phyloP scores from a whole-genome alignment of 495 filamentous ascomycete genomes.

The Aspergillus haitiensis region DNA sequence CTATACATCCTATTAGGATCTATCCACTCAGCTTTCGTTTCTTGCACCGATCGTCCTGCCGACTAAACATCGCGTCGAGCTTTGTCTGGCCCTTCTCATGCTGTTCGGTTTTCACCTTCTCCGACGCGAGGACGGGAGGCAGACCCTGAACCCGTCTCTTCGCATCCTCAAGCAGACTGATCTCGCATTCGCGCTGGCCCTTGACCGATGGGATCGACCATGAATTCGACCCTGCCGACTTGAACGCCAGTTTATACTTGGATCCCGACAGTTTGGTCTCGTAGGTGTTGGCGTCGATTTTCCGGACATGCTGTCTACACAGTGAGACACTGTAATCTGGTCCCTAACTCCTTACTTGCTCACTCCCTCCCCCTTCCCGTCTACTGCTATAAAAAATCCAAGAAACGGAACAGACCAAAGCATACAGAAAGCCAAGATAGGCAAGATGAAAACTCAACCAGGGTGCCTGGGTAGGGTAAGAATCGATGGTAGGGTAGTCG shows the following conservation, averaged over 20 bases:
- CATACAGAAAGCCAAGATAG: no score
- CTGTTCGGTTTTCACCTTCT: constrained; percentile 32
- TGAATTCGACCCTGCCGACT: constrained; percentile 27
- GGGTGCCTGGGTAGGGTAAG: no score
- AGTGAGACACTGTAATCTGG: constrained; percentile 1
- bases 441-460: no score
- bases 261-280: constrained; percentile 38
- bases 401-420: no score
- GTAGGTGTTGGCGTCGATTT: constrained; percentile 40
- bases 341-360: background rate
- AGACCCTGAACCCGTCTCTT: constrained; percentile 32
- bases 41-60: constrained; percentile 10
- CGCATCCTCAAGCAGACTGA: constrained; percentile 36
- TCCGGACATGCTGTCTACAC: constrained; percentile 32
- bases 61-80: constrained; percentile 33
- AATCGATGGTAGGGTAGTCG: background rate
- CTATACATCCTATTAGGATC: no score
- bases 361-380: background rate
- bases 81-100: constrained; percentile 37
- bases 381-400: no score
- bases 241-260: constrained; percentile 42
- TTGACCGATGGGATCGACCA: constrained; percentile 40
- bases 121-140: constrained; percentile 34
- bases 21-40: constrained; percentile 18
- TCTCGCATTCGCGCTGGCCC: constrained; percentile 36